Base-by-base conservation (phyloP, 441 rosid genomes). In the Erodium texanum region DNA sequence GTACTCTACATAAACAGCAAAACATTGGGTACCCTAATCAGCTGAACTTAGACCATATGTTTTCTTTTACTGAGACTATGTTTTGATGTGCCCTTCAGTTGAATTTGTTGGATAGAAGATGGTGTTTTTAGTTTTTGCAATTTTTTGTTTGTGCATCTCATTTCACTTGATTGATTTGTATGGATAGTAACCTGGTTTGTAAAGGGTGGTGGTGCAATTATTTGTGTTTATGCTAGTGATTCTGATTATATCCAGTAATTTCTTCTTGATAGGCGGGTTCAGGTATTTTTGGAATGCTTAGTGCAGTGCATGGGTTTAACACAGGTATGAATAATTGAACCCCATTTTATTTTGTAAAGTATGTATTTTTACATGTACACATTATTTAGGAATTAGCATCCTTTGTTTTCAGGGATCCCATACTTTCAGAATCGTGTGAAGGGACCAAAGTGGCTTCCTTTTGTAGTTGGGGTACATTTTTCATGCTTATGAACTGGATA, bases 391-490 rank as follows among this genome's bases (percentile, higher is more conserved):
- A 20, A 8, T 45, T 14, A 14, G 5, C 16, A 10, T 69, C 66
- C 71, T 38, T 69, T 24, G 67, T 52, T 76, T 78, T 72, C 79
- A 91, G 96, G 93, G 73, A 82, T 91, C 62, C 95, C 95, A 1
- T 84, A 81, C 77, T 83, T 91, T 74, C 92, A 84, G 71, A 85
- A 78, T 69, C 86, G 78, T 66, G 77, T 89, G 68, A 80, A 82
- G 71, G 97, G 97, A 70, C 93, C 99, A 56, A 93, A 91, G 74
- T 85, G 93, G 89, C 86, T 93, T 70, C 89, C 92, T 45, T 86
- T 89, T 67, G 82, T 87, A 38, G 82, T 85, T 27, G 98, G 97
- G 80, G 97, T 90, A 84, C 24, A 59, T 64, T 58, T 52, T 56
- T 68, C 54, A 62, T 68, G 69, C 70, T 52, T 10, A 5, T 18